Base-by-base conservation (phyloP, 2,329 filamentous ascomycete species). In the Aspergillus jensenii region DNA sequence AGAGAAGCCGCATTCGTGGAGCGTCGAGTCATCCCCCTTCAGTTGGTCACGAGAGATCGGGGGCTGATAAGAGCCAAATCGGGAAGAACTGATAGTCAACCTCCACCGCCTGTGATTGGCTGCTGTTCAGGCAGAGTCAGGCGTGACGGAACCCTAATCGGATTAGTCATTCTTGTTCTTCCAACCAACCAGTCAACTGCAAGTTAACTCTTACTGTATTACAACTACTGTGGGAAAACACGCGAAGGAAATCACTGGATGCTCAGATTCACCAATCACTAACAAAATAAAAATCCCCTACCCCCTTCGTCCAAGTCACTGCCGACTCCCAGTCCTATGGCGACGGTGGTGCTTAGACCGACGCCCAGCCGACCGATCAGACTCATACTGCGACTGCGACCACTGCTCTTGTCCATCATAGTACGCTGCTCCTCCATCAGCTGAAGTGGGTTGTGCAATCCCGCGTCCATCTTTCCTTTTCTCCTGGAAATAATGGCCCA, bases 401-500 rank as follows among this genome's bases (percentile, higher is more conserved):
- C 46, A 9, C 21, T 46, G 4, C 35, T 70, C 40, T 78, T 71
- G 73, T 85, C 84, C 63, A 75, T 62, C 64, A 31, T 31, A 31
- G 27, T 31, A 31, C 9, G 9, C 27, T 31, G 9, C 27, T 31
- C 8, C 27, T 11, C 27, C 27, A 9, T 31, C 27, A 9, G 27
- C 27, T 4, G 27, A 11, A 31, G 27, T 31, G 7, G 27, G 27
- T 9, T 3, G 27, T 31, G 27, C 8, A 31, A 31, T 31, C 9
- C 27, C 27, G 27, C 27, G 27, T 11, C 27, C 27, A 31, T 31
- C 9, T 11, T 31, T 31, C 27, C 9, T 11, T 9, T 82, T 80
- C 62, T 86, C 79, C 63, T 85, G 82, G 0, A 83, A 65, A 59
- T 84, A 82, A 67, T 76, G 79, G 2, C 84, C 84, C 2, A 82